phyloP scores from a whole-genome alignment of 2,329 filamentous ascomycete species.

The Tolypocladium amazonense region DNA sequence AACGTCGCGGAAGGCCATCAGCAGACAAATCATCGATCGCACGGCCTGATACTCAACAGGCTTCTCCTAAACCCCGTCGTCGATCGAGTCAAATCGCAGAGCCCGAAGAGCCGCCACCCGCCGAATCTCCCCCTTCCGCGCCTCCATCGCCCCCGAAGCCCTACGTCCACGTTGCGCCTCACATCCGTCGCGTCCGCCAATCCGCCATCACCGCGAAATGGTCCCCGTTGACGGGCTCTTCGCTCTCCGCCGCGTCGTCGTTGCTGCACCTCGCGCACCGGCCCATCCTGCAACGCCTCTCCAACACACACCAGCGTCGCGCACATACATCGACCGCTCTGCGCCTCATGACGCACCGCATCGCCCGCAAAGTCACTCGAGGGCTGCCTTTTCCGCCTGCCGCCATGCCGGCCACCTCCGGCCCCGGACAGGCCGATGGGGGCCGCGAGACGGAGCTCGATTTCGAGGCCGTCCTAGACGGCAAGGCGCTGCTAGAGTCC shows the following conservation, averaged over 20 bases:
- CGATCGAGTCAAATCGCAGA: background rate
- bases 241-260: constrained; percentile 42
- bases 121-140: constrained; percentile 4
- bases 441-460: constrained; percentile 50
- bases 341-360: constrained; percentile 39
- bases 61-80: background rate
- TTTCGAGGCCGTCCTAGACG: constrained; percentile 53
- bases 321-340: constrained; percentile 46
- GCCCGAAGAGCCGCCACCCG: constrained; percentile 6
- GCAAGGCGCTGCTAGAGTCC: constrained; percentile 43
- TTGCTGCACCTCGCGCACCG: constrained; percentile 50
- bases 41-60: background rate
- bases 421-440: constrained; percentile 18
- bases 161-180: constrained; percentile 41
- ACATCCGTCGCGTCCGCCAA: constrained; percentile 44
- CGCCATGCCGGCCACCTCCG: constrained; percentile 11
- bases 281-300: constrained; percentile 49
- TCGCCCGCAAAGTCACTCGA: constrained; percentile 46
- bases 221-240: constrained; percentile 43
- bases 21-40: background rate
- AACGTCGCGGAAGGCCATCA: background rate
- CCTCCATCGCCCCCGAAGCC: constrained; percentile 19
- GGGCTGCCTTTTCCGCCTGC: constrained; percentile 58
- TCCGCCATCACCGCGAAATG: constrained; percentile 60
- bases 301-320: constrained; percentile 34